These are phyloP conservation scores for Aspergillus nanangensis DNA, from an alignment of 495 filamentous ascomycete genomes.

Conservation along the genomic window DNA sequence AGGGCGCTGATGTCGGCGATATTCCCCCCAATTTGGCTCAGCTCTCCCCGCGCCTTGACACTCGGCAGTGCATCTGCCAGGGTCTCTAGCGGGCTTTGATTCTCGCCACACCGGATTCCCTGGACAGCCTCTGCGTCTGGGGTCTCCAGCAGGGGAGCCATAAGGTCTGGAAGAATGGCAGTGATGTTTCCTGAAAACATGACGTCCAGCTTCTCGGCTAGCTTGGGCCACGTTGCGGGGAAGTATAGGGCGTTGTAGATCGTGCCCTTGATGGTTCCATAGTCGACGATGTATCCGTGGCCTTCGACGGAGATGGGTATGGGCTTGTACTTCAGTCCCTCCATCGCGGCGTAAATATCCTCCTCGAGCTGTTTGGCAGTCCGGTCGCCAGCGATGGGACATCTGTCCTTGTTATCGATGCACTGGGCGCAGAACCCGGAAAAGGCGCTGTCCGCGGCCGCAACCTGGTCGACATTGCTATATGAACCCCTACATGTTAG, in stretches of 20 bases:
- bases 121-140: not conserved
- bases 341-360: slow-evolving; percentile 21
- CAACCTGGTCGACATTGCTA: slow-evolving; percentile 18
- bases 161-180: no score
- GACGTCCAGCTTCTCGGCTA: slow-evolving; percentile 14
- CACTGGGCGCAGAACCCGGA: slow-evolving; percentile 25
- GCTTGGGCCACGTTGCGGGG: slow-evolving; percentile 17
- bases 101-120: not conserved
- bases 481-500: not conserved
- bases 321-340: slow-evolving; percentile 22
- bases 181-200: slow-evolving; percentile 16
- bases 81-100: not conserved
- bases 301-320: not conserved
- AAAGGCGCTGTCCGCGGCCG: slow-evolving; percentile 27
- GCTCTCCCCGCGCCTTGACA: not conserved
- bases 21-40: slow-evolving; percentile 13
- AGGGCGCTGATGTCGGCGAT: slow-evolving; percentile 1
- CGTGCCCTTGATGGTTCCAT: slow-evolving; percentile 13
- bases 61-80: slow-evolving; percentile 17
- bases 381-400: slow-evolving; percentile 22
- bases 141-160: not conserved
- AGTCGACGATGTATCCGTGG: slow-evolving; percentile 16
- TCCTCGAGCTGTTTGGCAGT: slow-evolving; percentile 30
- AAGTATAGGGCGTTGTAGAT: slow-evolving; percentile 20
- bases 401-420: slow-evolving; percentile 19